These are phyloP conservation scores for Periconia digitata DNA, from an alignment of 2,329 filamentous ascomycete genomes.

Conservation along the genomic window DNA sequence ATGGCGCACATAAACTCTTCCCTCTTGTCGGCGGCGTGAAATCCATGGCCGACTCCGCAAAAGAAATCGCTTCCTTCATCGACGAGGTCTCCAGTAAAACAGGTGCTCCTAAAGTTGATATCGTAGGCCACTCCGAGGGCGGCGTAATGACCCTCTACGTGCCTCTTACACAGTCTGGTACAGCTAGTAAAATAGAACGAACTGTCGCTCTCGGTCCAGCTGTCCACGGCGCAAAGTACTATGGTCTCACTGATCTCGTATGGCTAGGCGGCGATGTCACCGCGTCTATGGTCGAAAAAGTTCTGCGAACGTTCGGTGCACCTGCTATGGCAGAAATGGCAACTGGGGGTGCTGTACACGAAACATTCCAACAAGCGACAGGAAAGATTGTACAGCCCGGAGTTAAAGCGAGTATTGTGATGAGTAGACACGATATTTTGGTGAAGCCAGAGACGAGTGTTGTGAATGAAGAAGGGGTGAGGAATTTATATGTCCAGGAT, in stretches of 20 bases:
- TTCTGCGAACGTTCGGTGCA: background rate
- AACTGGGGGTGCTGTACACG: background rate
- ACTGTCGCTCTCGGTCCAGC: background rate
- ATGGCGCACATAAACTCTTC: background rate
- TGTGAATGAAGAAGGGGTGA: background rate
- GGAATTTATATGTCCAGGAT: background rate
- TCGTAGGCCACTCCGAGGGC: background rate
- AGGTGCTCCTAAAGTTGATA: background rate
- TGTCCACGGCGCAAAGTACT: background rate
- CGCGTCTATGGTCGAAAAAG: background rate
- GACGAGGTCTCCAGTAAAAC: background rate
- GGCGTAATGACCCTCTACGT: background rate
- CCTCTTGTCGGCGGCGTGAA: background rate
- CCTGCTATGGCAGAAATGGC: background rate
- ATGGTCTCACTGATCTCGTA: background rate
- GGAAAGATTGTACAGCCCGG: background rate
- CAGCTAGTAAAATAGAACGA: background rate
- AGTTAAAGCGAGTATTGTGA: background rate
- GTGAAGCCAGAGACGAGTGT: background rate
- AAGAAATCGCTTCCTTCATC: background rate
- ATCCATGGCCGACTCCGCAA: background rate
- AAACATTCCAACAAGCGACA: background rate
- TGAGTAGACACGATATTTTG: background rate
- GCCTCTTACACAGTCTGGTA: background rate
- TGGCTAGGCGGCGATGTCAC: background rate